A percentile compares a stretch with the other conserved stretches of the same genome.
Conservation (phyloP, 2,329 filamentous ascomycete species). For the Emmonsia crescens region DNA sequence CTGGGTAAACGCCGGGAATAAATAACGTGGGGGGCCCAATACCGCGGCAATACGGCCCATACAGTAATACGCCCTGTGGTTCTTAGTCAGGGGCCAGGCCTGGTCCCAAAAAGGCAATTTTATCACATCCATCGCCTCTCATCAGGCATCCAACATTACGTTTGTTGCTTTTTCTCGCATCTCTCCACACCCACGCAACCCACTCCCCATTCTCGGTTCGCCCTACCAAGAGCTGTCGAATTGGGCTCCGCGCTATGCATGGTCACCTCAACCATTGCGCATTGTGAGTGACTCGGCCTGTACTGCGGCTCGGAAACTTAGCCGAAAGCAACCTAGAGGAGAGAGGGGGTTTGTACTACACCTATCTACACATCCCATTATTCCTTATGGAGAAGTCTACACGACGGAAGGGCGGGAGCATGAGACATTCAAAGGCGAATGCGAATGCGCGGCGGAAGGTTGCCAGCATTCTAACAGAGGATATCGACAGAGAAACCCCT, state of each 20-base stretch:
- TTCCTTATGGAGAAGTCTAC: neutral
- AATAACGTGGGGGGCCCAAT: no score
- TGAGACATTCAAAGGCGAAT: conserved; percentile 16
- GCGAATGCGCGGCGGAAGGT: conserved; percentile 20
- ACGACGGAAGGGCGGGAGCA: conserved; percentile 23
- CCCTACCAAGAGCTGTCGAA: neutral
- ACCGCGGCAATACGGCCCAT: no score
- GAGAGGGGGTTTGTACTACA: neutral
- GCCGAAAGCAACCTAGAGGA: neutral
- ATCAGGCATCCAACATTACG: neutral
- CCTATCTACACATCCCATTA: neutral
- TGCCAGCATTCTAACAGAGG: conserved; percentile 19
- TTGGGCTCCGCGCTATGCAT: neutral
- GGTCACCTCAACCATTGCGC: neutral
- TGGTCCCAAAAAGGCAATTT: neutral
- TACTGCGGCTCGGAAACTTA: neutral
- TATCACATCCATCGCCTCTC: neutral
- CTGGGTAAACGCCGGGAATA: no score
- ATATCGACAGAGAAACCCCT: conserved; percentile 14
- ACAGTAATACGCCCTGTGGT: no score
- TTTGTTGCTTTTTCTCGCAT: neutral
- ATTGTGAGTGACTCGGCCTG: neutral
- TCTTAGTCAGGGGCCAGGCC: neutral
- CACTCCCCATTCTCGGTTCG: neutral
- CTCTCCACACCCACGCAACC: neutral